phyloP scores from a whole-genome alignment of 2,329 filamentous ascomycete genomes.

The Stromatinia cepivora region DNA sequence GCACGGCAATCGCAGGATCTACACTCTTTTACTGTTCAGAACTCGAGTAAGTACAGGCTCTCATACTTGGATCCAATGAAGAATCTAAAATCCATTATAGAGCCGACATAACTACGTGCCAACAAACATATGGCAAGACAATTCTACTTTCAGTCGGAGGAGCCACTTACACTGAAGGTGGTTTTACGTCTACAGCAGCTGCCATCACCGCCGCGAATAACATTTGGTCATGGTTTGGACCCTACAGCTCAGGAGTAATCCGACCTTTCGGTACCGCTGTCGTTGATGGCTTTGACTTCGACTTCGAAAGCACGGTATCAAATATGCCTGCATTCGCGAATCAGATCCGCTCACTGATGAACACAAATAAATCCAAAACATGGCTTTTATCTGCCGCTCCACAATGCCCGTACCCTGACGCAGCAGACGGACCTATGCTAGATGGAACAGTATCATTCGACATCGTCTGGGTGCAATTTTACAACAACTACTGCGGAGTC shows the following conservation, averaged over 20 bases:
- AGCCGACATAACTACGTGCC: conserved; percentile 59
- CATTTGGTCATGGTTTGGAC: conserved; percentile 72
- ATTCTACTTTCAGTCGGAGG: conserved; percentile 73
- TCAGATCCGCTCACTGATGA: conserved; percentile 57
- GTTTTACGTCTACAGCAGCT: conserved; percentile 55
- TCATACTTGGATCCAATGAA: background rate
- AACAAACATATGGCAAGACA: conserved; percentile 63
- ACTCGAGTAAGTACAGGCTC: conserved; percentile 56
- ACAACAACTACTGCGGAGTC: conserved; percentile 58
- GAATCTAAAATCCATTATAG: conserved; percentile 19
- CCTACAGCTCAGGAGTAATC: conserved; percentile 49
- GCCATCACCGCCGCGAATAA: conserved; percentile 59
- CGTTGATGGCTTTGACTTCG: conserved; percentile 76
- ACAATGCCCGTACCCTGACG: conserved; percentile 67
- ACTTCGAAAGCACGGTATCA: conserved; percentile 60
- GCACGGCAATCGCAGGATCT: conserved; percentile 58
- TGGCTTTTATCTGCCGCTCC: conserved; percentile 66
- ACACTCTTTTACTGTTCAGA: conserved; percentile 61
- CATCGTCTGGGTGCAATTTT: conserved; percentile 47
- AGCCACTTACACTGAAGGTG: conserved; percentile 67
- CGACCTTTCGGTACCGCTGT: conserved; percentile 67
- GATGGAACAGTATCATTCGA: conserved; percentile 50
- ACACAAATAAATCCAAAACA: conserved; percentile 50
- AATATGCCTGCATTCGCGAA: conserved; percentile 64
- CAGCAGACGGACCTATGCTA: conserved; percentile 57